phyloP scores from a whole-genome alignment of 1,284 basidiomycete genomes.

The Ganoderma resinaceum region DNA sequence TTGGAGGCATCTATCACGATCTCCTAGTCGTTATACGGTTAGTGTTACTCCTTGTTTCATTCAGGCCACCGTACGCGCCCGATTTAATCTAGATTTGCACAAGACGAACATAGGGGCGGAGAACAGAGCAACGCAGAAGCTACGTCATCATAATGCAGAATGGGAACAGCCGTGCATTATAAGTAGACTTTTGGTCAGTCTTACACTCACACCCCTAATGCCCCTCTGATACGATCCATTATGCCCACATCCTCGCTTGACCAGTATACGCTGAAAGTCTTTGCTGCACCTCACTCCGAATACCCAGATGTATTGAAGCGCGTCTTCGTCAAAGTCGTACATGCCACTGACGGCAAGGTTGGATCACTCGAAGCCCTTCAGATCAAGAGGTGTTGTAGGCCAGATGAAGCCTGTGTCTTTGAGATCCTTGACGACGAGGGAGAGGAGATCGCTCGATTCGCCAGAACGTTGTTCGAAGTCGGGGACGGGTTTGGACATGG shows the following conservation, averaged over 20 bases:
- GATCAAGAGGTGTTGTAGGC: constrained; percentile 16
- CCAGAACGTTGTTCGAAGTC: constrained; percentile 27
- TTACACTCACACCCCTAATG: neutral
- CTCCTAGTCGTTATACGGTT: no score
- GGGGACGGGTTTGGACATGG: neutral
- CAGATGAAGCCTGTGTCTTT: constrained; percentile 26
- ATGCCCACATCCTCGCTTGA: neutral
- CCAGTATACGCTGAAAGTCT: neutral
- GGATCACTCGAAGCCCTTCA: constrained; percentile 14
- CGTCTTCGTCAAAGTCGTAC: constrained; percentile 9
- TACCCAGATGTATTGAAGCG: constrained; percentile 14
- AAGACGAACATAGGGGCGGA: neutral
- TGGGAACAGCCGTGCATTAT: neutral
- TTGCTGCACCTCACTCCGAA: constrained; percentile 4
- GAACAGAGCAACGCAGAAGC: neutral
- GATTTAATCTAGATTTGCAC: neutral
- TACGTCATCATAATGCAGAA: neutral
- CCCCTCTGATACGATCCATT: neutral
- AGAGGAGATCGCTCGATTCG: constrained; percentile 40
- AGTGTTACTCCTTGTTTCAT: no score
- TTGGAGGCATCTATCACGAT: neutral
- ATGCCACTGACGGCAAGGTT: constrained; percentile 12
- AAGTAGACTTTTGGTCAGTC: neutral
- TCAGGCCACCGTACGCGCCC: neutral
- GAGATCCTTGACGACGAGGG: constrained; percentile 40